Evolutionary conservation across 768 basidiomycete species (phyloP).

Genomic region (Auricularia heimuer): DNA sequence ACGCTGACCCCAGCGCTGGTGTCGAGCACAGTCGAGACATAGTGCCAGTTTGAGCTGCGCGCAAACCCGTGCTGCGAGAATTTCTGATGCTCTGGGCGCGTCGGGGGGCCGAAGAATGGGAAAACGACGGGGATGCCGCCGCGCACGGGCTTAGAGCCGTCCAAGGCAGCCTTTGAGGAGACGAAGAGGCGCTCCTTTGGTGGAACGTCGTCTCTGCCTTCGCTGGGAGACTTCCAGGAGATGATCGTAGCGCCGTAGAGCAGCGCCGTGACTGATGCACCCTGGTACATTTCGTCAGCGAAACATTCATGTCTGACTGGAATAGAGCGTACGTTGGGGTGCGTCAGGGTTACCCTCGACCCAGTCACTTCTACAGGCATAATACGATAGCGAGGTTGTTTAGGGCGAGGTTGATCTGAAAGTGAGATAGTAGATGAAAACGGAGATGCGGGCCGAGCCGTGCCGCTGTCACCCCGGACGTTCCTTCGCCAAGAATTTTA

Average conservation of each 20-base stretch:
- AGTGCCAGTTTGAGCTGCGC: slow-evolving; percentile 64
- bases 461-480: no score
- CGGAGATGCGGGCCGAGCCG: no score
- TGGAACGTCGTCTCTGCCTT: slow-evolving; percentile 17
- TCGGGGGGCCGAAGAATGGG: slow-evolving; percentile 82
- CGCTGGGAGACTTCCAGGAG: slow-evolving; percentile 64
- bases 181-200: slow-evolving; percentile 69
- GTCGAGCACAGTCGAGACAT: slow-evolving; percentile 54
- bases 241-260: slow-evolving; percentile 80
- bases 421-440: no score
- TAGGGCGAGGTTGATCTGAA: no score
- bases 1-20: slow-evolving; percentile 65
- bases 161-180: slow-evolving; percentile 66
- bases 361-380: slow-evolving; percentile 50
- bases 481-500: no score
- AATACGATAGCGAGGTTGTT: background rate
- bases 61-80: slow-evolving; percentile 90
- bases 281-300: slow-evolving; percentile 30
- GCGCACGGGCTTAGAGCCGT: slow-evolving; percentile 70
- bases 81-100: slow-evolving; percentile 49
- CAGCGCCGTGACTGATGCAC: slow-evolving; percentile 53
- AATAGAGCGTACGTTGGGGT: slow-evolving; percentile 43
- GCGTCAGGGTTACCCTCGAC: slow-evolving; percentile 40
- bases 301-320: background rate
- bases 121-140: slow-evolving; percentile 58